phyloP scores from a whole-genome alignment of 2,329 filamentous ascomycete genomes.

The Venturia carpophila region DNA sequence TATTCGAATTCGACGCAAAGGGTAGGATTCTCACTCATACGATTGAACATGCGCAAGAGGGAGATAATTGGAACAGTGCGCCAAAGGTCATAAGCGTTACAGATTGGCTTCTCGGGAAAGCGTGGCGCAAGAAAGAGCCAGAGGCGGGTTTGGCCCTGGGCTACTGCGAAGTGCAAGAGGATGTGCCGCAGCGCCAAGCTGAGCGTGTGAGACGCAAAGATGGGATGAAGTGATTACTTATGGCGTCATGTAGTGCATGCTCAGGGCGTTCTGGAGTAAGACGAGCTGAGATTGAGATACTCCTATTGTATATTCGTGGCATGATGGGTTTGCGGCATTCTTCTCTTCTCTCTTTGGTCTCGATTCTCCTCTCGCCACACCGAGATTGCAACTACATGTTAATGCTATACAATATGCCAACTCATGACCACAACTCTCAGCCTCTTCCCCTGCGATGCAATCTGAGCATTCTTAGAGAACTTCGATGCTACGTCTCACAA shows the following conservation, averaged over 20 bases:
- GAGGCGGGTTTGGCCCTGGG: constrained; percentile 37
- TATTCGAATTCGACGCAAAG: constrained; percentile 89
- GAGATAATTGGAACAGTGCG: constrained; percentile 73
- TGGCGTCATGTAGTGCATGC: neutral
- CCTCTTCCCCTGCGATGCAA: too few relatives aligned
- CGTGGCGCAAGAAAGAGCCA: constrained; percentile 46
- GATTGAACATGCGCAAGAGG: constrained; percentile 86
- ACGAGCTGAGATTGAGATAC: neutral
- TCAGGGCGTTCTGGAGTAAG: neutral
- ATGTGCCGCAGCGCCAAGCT: neutral
- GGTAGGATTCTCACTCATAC: constrained; percentile 80
- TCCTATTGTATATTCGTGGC: neutral
- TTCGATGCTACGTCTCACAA: too few relatives aligned
- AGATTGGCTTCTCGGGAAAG: constrained; percentile 85
- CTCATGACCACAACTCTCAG: too few relatives aligned
- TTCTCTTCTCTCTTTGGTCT: neutral
- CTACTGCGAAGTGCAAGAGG: constrained; percentile 19
- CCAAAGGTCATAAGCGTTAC: constrained; percentile 84
- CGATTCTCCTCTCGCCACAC: neutral
- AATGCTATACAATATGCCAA: neutral
- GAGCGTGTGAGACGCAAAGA: neutral
- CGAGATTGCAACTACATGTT: neutral
- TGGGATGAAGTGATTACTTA: neutral
- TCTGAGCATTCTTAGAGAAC: too few relatives aligned
- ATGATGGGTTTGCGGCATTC: neutral